Base-by-base conservation (phyloP, 2,329 filamentous ascomycete genomes). In the Aspergillus chevalieri region DNA sequence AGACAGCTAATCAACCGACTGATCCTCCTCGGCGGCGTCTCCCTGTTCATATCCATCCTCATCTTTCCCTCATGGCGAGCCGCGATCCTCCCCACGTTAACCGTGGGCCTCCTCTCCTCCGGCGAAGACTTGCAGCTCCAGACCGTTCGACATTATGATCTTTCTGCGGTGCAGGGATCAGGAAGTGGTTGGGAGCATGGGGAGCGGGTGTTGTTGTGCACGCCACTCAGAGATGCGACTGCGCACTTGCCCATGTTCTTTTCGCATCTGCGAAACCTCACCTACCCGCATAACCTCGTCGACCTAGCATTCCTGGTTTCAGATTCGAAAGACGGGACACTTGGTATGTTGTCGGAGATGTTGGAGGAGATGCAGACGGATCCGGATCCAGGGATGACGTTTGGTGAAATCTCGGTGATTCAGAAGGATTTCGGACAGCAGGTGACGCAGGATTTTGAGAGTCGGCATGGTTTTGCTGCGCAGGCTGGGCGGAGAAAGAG, bases 391-490 rank as follows among this genome's bases (percentile, higher is more conserved):
- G 85, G 83, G 59, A 85, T 91, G 71, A 84, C 86, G 14, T 98
- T 91, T 65, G 93, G 93, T 52, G 93, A 98, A 73, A 93, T 98
- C 51, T 95, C 89, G 0, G 93, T 98, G 52, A 91, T 98, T 57
- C 89, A 97, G 73, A 98, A 98, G 74, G 92, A 98, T 69, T 98
- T 98, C 74, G 93, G 93, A 3, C 93, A 98, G 68, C 92, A 92
- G 67, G 93, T 98, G 52, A 89, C 95, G 56, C 93, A 98, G 71
- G 92, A 98, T 72, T 90, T 97, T 22, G 93, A 98, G 74, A 95
- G 89, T 67, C 85, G 93, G 58, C 93, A 98, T 70, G 94, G 93
- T 21, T 98, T 98, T 65, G 93, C 92, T 26, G 93, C 93, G 1
- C 93, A 98, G 71, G 93, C 93, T 21, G 87, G 86, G 58, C 81